These are phyloP conservation scores for Cyberlindnera euphorbiiphila DNA, from an alignment of 805 yeast genomes.

Conservation along the genomic window DNA sequence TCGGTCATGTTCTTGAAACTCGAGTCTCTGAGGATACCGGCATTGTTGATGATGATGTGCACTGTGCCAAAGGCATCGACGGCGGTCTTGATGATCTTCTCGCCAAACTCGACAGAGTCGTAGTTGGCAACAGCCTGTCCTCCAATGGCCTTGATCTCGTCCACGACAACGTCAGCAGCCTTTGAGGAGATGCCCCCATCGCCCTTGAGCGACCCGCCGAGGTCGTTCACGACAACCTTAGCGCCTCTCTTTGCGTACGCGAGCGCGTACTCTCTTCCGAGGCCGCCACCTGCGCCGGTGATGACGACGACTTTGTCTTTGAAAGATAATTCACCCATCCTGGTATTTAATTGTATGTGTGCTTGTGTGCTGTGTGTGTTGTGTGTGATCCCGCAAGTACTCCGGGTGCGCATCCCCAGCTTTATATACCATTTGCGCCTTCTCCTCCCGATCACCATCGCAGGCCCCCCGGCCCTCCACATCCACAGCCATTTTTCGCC, in stretches of 20 bases:
- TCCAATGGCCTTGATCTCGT: conserved; percentile 71
- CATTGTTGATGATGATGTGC: conserved; percentile 87
- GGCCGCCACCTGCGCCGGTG: conserved; percentile 98
- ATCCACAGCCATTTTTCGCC: too few relatives aligned
- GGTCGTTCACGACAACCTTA: conserved; percentile 89
- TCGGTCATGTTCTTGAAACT: conserved; percentile 83
- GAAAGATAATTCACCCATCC: conserved; percentile 42
- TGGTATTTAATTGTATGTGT: background rate
- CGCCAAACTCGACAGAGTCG: conserved; percentile 86
- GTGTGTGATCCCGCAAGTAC: background rate
- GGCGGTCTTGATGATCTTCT: conserved; percentile 80
- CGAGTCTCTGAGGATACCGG: conserved; percentile 89
- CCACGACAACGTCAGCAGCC: conserved; percentile 87
- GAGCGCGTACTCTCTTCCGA: conserved; percentile 84
- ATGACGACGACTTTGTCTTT: conserved; percentile 86
- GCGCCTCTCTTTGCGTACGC: conserved; percentile 91
- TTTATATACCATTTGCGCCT: conserved; percentile 3
- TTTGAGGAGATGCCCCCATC: conserved; percentile 60
- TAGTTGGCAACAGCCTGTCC: conserved; percentile 92
- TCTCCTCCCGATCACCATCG: too few relatives aligned
- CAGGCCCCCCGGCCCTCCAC: too few relatives aligned
- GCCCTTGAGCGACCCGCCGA: conserved; percentile 82
- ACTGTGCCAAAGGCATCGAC: conserved; percentile 83
- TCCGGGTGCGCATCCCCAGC: background rate
- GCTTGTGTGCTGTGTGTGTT: background rate